A percentile compares a stretch with the other conserved stretches of the same genome.
Evolutionary conservation across 176 grass and related monocot genomes (phyloP).

Genomic region (Oryza brachyantha): DNA sequence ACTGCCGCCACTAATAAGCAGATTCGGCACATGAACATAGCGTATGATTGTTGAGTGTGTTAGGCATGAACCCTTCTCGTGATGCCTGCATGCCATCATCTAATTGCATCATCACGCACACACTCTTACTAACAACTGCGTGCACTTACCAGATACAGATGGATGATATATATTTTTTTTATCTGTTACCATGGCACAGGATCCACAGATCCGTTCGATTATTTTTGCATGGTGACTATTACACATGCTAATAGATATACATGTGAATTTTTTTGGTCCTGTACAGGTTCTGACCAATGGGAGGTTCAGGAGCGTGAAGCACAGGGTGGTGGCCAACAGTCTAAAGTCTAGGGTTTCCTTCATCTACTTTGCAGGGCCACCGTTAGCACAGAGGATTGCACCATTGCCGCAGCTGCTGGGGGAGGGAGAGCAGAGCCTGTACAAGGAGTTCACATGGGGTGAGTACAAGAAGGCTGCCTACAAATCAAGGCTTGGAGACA

Average conservation of each 20-base stretch:
- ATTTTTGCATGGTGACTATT: background rate
- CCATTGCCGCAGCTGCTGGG: conserved; percentile 79
- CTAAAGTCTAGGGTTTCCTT: conserved; percentile 91
- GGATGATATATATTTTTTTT: background rate
- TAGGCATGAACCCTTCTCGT: background rate
- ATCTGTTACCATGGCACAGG: background rate
- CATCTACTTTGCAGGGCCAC: conserved; percentile 86
- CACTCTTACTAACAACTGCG: background rate
- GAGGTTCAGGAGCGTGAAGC: conserved; percentile 93
- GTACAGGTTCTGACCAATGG: conserved; percentile 84
- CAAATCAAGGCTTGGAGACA: conserved; percentile 89
- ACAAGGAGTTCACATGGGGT: conserved; percentile 95
- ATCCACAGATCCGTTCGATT: background rate
- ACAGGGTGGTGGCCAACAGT: conserved; percentile 86
- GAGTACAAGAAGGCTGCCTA: conserved; percentile 99
- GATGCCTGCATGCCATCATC: conserved; percentile 4
- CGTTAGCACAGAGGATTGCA: conserved; percentile 66
- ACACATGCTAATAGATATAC: background rate
- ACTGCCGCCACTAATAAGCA: background rate
- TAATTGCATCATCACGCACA: background rate
- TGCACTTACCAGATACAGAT: background rate
- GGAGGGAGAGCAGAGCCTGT: conserved; percentile 76
- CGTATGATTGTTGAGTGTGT: background rate
- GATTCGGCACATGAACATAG: conserved; percentile 18
- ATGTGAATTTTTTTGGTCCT: background rate